Evolutionary conservation across 2,329 filamentous ascomycete species (phyloP), one percentile per base, ranked within the genome.

Genomic region (Orbilia oligospora): DNA sequence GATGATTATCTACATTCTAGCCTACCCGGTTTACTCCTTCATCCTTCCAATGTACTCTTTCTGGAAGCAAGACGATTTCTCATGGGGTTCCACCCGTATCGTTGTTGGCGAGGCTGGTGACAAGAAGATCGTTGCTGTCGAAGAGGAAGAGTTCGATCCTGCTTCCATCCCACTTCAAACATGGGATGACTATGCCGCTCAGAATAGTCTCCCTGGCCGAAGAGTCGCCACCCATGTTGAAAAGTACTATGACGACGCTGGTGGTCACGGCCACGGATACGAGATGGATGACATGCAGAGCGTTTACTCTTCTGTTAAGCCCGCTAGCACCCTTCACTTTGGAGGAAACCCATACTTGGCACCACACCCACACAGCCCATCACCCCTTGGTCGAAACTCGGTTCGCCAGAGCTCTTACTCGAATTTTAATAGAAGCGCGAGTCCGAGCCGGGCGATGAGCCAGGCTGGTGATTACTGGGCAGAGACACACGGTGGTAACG

Each of bases 1-100:
- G 96, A 98, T 99, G 94, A 91, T 99, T 81, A 98, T 99, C 83
- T 99, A 99, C 86, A 88, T 99, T 80, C 82, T 97, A n/a, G 96
- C 96, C 1, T 97, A 92, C 87, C 96, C 96, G 0, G 92, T 99
- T 82, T 97, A 95, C 87, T 96, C 92, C 3, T 93, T 99, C 82
- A 84, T 97, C 80, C 89, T 99, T 12, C 96, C 96, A 0, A 86
- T 99, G 80, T 99, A 98, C 87, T 97, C 95, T 0, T 99, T 99
- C 91, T 99, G 96, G 96, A 97, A 97, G 86, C 94, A 97, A 85
- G 96, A 99, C 85, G 95, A 99, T 86, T 99, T 99, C 88, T 91
- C 91, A 1, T 99, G 96, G 96, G 96, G 96, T 88, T 98, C 96
- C 86, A 99, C 96, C 0, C 94, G 96, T 89, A 90, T 99, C 81